Conservation (phyloP, 352 stramenopile genomes). For the Aphanomyces cochlioides region DNA sequence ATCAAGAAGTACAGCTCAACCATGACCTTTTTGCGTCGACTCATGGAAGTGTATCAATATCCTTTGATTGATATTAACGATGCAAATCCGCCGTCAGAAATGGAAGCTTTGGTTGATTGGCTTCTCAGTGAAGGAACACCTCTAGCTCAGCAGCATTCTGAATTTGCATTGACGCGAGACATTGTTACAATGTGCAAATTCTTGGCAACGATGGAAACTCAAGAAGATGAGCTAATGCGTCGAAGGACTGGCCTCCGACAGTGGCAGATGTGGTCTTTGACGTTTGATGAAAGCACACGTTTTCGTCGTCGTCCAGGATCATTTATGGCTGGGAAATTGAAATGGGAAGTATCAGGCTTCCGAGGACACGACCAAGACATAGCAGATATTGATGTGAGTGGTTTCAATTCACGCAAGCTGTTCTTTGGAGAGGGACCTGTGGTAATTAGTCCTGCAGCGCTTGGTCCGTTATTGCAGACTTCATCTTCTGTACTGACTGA, state of each 20-base stretch:
- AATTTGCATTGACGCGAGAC: conserved; percentile 74
- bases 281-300: conserved; percentile 78
- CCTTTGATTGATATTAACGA: conserved; percentile 78
- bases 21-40: conserved; percentile 76
- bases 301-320: conserved; percentile 65
- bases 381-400: conserved; percentile 81
- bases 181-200: conserved; percentile 86
- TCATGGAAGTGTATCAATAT: conserved; percentile 85
- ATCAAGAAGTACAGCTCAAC: conserved; percentile 87
- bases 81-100: conserved; percentile 78
- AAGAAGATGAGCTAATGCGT: conserved; percentile 85
- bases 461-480: conserved; percentile 54
- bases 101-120: conserved; percentile 89
- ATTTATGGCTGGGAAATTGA: conserved; percentile 57
- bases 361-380: conserved; percentile 86
- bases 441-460: conserved; percentile 70
- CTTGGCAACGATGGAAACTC: conserved; percentile 85
- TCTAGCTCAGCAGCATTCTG: conserved; percentile 75
- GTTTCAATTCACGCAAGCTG: conserved; percentile 84
- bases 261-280: conserved; percentile 87
- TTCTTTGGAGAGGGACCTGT: conserved; percentile 85
- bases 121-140: conserved; percentile 73
- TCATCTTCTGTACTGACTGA: conserved; percentile 76
- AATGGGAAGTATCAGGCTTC: conserved; percentile 87
- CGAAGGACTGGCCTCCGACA: conserved; percentile 63